Base-by-base conservation (phyloP, 805 yeast species). In the Metschnikowia lachancei region DNA sequence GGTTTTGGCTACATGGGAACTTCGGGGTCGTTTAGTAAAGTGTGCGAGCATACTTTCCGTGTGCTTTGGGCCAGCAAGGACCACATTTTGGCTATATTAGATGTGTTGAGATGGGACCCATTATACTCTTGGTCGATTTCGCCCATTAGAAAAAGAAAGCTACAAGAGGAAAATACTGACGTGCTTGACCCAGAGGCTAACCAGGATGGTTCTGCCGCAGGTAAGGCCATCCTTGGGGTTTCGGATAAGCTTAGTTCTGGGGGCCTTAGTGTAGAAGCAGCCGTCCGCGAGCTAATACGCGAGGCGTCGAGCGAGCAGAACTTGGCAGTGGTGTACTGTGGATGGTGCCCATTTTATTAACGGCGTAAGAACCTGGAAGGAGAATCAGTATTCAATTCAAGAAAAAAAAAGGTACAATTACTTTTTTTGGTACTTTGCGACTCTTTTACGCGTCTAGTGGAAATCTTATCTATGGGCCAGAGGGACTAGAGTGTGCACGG, bases 1-100 rank as follows among this genome's bases (percentile, higher is more conserved):
- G 99, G 95, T 0, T 78, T 95, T 71, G 99, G 99, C 0, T 74
- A 86, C 5, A 78, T 86, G n/a, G 96, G 96, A 0, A 80, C 80
- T 0, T 80, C 82, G 43, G 99, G 99, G 0, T 68, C 83, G 1
- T 94, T 89, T 60, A 74, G 78, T 42, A 75, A 78, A 50, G 79
- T 85, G 32, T 83, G 95, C 55, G 95, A 87, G 58, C 79, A 80
- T 47, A 86, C 87, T 0, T 78, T 87, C 48, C 64, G 77, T 18
- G 87, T 86, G 1, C 65, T 94, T 37, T 69, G 95, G 45, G 65
- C 65, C 1, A 83, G 89, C 57, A 71, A 72, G 30, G 87, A 82
- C 24, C 83, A 82, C 53, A 87, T 95, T 24, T 65, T 83, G 63
- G 84, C 94, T 26, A 87, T 94, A 28, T 67, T 94, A 45, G 92